Percentiles rank a stretch among this genome's conserved stretches.
Conservation (phyloP, 305 asterid genomes). For the Fraxinus sp. region DNA sequence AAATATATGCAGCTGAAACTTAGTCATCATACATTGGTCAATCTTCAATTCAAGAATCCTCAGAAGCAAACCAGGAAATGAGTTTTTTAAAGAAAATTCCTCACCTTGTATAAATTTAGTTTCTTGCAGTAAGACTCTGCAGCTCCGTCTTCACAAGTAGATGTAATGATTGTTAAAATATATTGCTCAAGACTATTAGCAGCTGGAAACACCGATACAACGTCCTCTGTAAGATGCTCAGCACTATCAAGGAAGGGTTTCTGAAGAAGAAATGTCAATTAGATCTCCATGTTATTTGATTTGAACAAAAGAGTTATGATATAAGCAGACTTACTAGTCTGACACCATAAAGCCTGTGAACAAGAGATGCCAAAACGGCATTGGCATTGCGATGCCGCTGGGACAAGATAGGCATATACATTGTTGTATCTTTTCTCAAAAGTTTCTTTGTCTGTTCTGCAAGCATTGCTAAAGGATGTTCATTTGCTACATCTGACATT, state of each 20-base stretch:
- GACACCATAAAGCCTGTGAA: conserved; percentile 89
- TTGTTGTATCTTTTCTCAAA: conserved; percentile 52
- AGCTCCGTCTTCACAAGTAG: conserved; percentile 75
- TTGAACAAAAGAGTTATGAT: conserved; percentile 25
- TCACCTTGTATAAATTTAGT: conserved; percentile 77
- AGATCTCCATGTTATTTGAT: conserved; percentile 21
- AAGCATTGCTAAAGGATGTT: conserved; percentile 82
- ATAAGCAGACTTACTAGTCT: conserved; percentile 62
- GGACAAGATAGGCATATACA: conserved; percentile 74
- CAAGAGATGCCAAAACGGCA: conserved; percentile 83
- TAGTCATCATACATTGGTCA: not conserved
- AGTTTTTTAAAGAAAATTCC: conserved; percentile 17
- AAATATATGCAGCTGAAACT: not conserved
- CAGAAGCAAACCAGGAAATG: conserved; percentile 3
- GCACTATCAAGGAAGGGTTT: conserved; percentile 82
- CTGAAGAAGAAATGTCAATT: conserved; percentile 45
- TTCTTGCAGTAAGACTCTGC: conserved; percentile 71
- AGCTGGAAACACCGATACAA: conserved; percentile 84
- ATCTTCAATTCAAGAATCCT: not conserved
- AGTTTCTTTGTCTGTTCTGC: conserved; percentile 74
- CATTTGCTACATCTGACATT: conserved; percentile 65
- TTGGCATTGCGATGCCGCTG: conserved; percentile 70
- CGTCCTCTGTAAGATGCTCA: conserved; percentile 97
- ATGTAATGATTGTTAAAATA: conserved; percentile 57
- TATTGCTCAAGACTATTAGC: conserved; percentile 87